Percentiles rank a stretch among this genome's conserved stretches.
phyloP scores from a whole-genome alignment of 83 land plant species.

The Picea abies region DNA sequence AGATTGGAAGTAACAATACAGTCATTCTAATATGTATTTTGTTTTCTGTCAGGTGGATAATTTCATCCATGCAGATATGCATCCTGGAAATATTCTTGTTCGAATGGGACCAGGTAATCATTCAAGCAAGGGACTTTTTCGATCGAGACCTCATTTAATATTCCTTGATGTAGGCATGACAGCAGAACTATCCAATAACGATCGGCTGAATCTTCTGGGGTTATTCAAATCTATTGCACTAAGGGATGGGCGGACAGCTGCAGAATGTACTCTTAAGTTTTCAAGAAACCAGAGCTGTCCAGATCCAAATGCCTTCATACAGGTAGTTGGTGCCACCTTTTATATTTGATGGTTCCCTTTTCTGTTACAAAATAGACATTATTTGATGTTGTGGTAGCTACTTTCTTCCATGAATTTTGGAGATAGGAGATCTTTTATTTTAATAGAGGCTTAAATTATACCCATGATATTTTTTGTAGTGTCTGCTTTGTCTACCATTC shows the following conservation, averaged over 20 bases:
- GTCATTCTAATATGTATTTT: no score
- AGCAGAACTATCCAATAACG: constrained; percentile 87
- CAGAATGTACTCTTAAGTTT: constrained; percentile 82
- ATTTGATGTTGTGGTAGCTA: no score
- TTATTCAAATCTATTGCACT: constrained; percentile 95
- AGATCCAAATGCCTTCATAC: constrained; percentile 81
- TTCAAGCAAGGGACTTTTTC: constrained; percentile 58
- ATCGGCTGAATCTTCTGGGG: constrained; percentile 72
- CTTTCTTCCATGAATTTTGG: no score
- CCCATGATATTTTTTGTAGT: no score
- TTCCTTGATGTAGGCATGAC: constrained; percentile 99
- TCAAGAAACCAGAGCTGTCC: constrained; percentile 91
- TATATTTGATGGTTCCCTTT: no score
- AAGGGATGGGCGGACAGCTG: constrained; percentile 88
- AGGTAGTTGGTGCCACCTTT: constrained; percentile 40
- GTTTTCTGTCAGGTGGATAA: constrained; percentile 85
- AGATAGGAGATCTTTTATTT: no score
- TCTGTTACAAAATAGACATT: no score
- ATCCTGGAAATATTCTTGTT: constrained; percentile 98
- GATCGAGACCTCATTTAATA: constrained; percentile 86
- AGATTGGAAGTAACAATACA: no score
- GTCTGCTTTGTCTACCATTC: no score
- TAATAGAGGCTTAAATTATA: no score
- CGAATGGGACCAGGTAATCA: constrained; percentile 56
- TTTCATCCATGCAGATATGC: constrained; percentile 98